A percentile compares a stretch with the other conserved stretches of the same genome.
phyloP scores from a whole-genome alignment of 75 land plant genomes.

The Picea glauca region DNA sequence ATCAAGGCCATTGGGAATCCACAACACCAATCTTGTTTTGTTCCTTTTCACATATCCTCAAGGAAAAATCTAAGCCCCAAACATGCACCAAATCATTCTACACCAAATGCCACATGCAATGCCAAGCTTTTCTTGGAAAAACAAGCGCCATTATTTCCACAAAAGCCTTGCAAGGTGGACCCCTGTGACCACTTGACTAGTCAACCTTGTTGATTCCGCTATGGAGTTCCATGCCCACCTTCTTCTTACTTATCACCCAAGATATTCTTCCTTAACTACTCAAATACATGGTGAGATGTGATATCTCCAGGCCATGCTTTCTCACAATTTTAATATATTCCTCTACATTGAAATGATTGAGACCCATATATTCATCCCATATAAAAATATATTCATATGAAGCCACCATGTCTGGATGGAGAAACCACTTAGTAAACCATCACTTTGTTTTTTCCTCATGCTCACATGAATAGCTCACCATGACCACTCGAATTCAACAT shows the following conservation, averaged over 20 bases:
- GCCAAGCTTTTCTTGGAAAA: constrained; percentile 84
- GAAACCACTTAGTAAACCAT: constrained; percentile 71
- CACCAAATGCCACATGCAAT: constrained; percentile 86
- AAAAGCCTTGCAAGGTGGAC: constrained; percentile 48
- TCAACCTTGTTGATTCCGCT: constrained; percentile 13
- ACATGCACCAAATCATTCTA: constrained; percentile 93
- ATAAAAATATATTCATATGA: constrained; percentile 89
- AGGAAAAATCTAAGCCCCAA: constrained; percentile 40
- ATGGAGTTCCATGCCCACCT: background rate
- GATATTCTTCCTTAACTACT: background rate
- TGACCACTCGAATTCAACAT: constrained; percentile 37
- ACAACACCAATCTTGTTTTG: constrained; percentile 23
- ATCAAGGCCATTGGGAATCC: constrained; percentile 18
- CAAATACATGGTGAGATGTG: constrained; percentile 30
- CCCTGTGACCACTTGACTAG: constrained; percentile 17
- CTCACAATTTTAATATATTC: constrained; percentile 35
- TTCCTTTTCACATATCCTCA: constrained; percentile 73
- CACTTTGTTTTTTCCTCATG: constrained; percentile 31
- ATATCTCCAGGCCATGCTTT: constrained; percentile 31
- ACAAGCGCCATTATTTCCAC: constrained; percentile 95
- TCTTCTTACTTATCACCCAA: constrained; percentile 15
- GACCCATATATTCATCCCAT: constrained; percentile 92
- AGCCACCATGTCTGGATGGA: constrained; percentile 85
- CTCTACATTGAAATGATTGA: constrained; percentile 84
- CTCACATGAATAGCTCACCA: constrained; percentile 32